These are phyloP conservation scores for Pythium monospermum DNA, from an alignment of 352 stramenopile genomes.

Conservation along the genomic window DNA sequence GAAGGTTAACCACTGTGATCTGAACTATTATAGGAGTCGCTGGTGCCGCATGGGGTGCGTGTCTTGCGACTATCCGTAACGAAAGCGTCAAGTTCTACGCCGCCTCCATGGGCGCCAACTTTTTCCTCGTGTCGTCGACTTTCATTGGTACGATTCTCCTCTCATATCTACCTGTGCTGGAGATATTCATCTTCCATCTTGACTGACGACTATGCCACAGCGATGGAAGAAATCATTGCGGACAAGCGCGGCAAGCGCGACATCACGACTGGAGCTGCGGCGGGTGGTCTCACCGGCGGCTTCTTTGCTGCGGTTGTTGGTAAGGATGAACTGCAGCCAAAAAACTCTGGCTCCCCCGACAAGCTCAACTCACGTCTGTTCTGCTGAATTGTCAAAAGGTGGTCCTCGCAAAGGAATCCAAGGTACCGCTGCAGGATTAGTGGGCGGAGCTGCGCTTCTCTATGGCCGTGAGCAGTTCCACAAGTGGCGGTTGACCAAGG, in stretches of 20 bases:
- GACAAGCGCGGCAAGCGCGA: slow-evolving; percentile 66
- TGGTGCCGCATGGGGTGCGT: slow-evolving; percentile 50
- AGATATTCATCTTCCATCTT: not conserved
- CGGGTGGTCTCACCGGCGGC: slow-evolving; percentile 60
- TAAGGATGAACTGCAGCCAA: too few relatives aligned
- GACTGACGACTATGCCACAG: slow-evolving; percentile 22
- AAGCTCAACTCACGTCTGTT: too few relatives aligned
- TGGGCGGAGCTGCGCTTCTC: slow-evolving; percentile 50
- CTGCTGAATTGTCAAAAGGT: slow-evolving; percentile 23
- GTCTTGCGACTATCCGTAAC: slow-evolving; percentile 62
- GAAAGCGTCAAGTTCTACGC: slow-evolving; percentile 80
- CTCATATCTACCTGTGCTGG: not conserved
- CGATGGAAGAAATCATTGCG: slow-evolving; percentile 70
- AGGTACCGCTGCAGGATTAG: slow-evolving; percentile 52
- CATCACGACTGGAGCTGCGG: slow-evolving; percentile 43
- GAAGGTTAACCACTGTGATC: too few relatives aligned
- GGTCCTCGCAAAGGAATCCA: slow-evolving; percentile 65
- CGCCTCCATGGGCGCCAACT: slow-evolving; percentile 81
- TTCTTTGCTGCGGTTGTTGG: slow-evolving; percentile 68
- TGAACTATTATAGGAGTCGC: slow-evolving; percentile 35
- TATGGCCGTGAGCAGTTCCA: slow-evolving; percentile 70
- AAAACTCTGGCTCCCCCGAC: too few relatives aligned
- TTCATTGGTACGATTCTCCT: slow-evolving; percentile 52
- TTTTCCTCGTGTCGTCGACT: slow-evolving; percentile 79
- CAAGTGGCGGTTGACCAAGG: slow-evolving; percentile 69